These are phyloP conservation scores for Scytalidium sp. DNA, from an alignment of 2,329 filamentous ascomycete genomes.

Conservation along the genomic window DNA sequence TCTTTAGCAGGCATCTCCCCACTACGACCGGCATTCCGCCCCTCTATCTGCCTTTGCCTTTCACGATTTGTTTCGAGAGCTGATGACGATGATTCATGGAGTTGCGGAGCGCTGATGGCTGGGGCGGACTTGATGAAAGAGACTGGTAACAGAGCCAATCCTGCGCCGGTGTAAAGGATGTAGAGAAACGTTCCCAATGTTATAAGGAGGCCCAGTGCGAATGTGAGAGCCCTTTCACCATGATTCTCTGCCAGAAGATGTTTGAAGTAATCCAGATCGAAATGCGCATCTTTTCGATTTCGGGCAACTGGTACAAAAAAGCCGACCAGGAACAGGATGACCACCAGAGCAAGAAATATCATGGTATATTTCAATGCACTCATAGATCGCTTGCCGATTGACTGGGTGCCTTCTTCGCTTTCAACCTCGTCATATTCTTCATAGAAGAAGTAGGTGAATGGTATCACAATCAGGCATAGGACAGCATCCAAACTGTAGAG, in stretches of 20 bases:
- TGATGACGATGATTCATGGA: slow-evolving; percentile 73
- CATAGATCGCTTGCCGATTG: slow-evolving; percentile 68
- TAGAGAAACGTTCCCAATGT: slow-evolving; percentile 85
- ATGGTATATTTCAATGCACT: slow-evolving; percentile 90
- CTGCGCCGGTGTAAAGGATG: slow-evolving; percentile 82
- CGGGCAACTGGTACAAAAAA: slow-evolving; percentile 88
- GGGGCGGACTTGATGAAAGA: slow-evolving; percentile 91
- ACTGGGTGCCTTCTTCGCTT: slow-evolving; percentile 73
- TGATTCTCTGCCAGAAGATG: slow-evolving; percentile 79
- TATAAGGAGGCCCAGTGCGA: slow-evolving; percentile 83
- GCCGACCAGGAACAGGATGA: slow-evolving; percentile 84
- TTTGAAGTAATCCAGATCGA: slow-evolving; percentile 91
- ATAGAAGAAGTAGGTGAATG: slow-evolving; percentile 97
- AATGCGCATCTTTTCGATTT: slow-evolving; percentile 60
- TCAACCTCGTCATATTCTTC: slow-evolving; percentile 96
- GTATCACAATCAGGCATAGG: slow-evolving; percentile 84
- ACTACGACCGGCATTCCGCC: slow-evolving; percentile 73
- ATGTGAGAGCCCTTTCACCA: slow-evolving; percentile 88
- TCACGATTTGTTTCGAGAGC: slow-evolving; percentile 87
- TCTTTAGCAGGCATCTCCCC: slow-evolving; percentile 81
- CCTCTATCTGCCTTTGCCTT: slow-evolving; percentile 85
- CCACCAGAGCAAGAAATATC: slow-evolving; percentile 74
- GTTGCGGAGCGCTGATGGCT: slow-evolving; percentile 75
- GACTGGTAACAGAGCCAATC: slow-evolving; percentile 84
- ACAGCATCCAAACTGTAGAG: slow-evolving; percentile 90